Percentiles rank a stretch among this genome's conserved stretches.
Conservation (phyloP, 352 stramenopile species). For the Pythium aquatile region DNA sequence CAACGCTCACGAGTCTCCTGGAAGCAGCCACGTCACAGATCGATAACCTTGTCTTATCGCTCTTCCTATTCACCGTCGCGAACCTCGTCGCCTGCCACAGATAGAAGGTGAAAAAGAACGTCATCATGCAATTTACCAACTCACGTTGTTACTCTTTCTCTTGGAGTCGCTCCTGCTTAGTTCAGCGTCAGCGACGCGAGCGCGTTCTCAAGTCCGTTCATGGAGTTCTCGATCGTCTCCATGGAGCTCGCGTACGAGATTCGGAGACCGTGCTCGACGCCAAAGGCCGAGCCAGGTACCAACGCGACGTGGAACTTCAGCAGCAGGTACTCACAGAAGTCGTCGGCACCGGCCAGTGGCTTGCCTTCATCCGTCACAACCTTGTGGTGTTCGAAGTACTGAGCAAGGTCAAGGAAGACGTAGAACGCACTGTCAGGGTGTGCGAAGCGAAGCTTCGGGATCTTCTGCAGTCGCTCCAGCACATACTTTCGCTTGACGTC, state of each 20-base stretch:
- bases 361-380: constrained; percentile 5
- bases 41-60: constrained; percentile 80
- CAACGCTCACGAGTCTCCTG: constrained; percentile 58
- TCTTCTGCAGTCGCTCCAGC: constrained; percentile 74
- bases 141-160: background rate
- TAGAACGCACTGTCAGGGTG: constrained; percentile 96
- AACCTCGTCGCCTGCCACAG: constrained; percentile 52
- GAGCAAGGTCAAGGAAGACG: constrained; percentile 89
- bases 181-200: constrained; percentile 53
- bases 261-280: constrained; percentile 88
- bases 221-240: constrained; percentile 69
- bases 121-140: constrained; percentile 1
- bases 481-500: constrained; percentile 92
- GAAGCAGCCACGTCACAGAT: constrained; percentile 76
- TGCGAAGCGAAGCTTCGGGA: constrained; percentile 79
- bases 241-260: constrained; percentile 95
- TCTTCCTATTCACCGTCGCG: constrained; percentile 57
- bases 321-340: constrained; percentile 93
- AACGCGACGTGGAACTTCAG: constrained; percentile 89
- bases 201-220: constrained; percentile 58
- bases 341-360: constrained; percentile 28
- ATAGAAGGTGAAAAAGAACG: background rate
- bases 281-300: constrained; percentile 95
- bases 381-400: constrained; percentile 16
- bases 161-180: constrained; percentile 9